Evolutionary conservation across 352 stramenopile species (phyloP).

Genomic region (Globisporangium irregulare): DNA sequence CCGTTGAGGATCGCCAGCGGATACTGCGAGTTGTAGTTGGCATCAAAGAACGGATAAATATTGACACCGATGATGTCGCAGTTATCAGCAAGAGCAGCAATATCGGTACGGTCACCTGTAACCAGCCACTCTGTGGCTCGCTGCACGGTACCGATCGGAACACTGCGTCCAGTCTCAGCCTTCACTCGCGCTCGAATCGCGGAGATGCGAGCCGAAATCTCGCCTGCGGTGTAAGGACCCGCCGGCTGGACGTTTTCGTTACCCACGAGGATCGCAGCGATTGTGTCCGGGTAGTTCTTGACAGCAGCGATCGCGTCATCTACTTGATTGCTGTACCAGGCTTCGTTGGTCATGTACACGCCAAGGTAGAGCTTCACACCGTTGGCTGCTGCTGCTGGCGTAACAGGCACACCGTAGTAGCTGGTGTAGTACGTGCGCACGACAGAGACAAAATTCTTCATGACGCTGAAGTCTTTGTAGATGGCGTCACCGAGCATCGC

Average conservation of each 20-base stretch:
- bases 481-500: conserved; percentile 46
- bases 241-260: conserved; percentile 71
- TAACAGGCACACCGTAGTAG: conserved; percentile 52
- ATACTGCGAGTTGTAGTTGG: conserved; percentile 40
- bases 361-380: conserved; percentile 65
- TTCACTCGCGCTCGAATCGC: conserved; percentile 30
- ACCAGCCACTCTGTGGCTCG: conserved; percentile 61
- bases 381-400: conserved; percentile 36
- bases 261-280: conserved; percentile 61
- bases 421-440: conserved; percentile 80
- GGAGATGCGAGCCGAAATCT: conserved; percentile 36
- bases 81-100: conserved; percentile 40
- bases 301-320: conserved; percentile 42
- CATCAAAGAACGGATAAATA: conserved; percentile 78
- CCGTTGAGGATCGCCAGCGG: conserved; percentile 51
- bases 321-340: conserved; percentile 56
- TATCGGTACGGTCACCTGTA: conserved; percentile 22
- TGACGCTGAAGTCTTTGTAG: conserved; percentile 62
- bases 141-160: conserved; percentile 74
- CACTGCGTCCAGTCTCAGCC: conserved; percentile 25
- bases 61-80: conserved; percentile 81
- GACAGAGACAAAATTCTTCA: conserved; percentile 55
- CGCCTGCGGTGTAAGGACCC: conserved; percentile 33
- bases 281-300: conserved; percentile 45
- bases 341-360: conserved; percentile 73